These are phyloP conservation scores for Dendrobium catenatum DNA, from an alignment of 106 monocot species.

Conservation along the genomic window DNA sequence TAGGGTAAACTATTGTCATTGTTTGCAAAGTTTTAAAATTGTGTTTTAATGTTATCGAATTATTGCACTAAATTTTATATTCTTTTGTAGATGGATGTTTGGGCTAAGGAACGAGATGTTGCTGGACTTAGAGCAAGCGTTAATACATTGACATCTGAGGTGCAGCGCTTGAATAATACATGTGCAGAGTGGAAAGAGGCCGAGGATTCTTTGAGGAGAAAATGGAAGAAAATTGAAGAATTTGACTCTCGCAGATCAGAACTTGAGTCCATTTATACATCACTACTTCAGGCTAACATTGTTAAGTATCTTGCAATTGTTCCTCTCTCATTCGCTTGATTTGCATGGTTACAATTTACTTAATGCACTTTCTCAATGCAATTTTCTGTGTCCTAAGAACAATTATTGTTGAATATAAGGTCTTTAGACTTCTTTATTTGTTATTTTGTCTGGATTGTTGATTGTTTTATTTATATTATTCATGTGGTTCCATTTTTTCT, in stretches of 20 bases:
- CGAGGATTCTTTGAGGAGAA: constrained; percentile 83
- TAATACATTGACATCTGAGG: constrained; percentile 71
- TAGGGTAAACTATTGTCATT: not conserved
- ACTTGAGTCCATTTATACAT: constrained; percentile 68
- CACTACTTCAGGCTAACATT: constrained; percentile 71
- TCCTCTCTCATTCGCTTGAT: not conserved
- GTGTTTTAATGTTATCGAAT: not conserved
- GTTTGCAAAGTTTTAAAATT: no score
- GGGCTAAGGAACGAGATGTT: constrained; percentile 87
- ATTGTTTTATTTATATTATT: not conserved
- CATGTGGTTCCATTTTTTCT: not conserved
- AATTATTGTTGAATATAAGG: not conserved
- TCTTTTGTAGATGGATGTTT: constrained; percentile 68
- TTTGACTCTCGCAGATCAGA: constrained; percentile 96
- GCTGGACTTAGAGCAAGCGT: constrained; percentile 86
- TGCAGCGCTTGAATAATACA: constrained; percentile 70
- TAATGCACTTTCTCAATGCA: not conserved
- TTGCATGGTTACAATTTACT: not conserved
- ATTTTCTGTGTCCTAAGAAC: not conserved
- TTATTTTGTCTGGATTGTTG: not conserved
- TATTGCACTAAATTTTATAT: constrained; percentile 6
- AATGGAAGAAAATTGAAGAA: constrained; percentile 99
- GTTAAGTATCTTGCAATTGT: constrained; percentile 23
- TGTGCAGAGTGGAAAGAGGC: constrained; percentile 94
- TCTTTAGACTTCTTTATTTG: not conserved